Percentiles rank a stretch among this genome's conserved stretches.
These are phyloP conservation scores for Mucor irregularis DNA, from an alignment of 371 early-diverging fungal species.

Conservation along the genomic window DNA sequence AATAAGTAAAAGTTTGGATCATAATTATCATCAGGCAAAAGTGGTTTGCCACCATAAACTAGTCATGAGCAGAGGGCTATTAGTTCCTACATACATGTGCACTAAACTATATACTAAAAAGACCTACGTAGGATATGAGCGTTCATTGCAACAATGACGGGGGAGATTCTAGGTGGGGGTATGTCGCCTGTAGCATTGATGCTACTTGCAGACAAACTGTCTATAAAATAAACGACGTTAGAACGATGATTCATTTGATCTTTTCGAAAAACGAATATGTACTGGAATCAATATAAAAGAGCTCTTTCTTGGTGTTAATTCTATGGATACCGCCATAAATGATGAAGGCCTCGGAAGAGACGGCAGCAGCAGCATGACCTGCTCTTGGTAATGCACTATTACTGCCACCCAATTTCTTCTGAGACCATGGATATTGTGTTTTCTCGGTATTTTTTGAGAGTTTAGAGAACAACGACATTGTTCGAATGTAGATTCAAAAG, in stretches of 20 bases:
- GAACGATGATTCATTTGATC: neutral
- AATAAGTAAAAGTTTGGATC: conserved; percentile 46
- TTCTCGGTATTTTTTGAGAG: conserved; percentile 51
- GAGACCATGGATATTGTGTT: conserved; percentile 53
- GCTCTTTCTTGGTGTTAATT: conserved; percentile 49
- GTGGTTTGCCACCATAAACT: conserved; percentile 54
- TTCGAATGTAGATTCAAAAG: neutral
- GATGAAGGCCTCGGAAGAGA: conserved; percentile 52
- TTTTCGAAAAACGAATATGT: conserved; percentile 12
- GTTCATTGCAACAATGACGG: conserved; percentile 36
- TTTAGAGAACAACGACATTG: conserved; percentile 53
- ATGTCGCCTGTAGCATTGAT: conserved; percentile 40
- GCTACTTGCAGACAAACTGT: conserved; percentile 34
- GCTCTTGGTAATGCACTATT: conserved; percentile 53
- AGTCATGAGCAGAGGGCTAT: conserved; percentile 31
- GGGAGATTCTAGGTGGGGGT: conserved; percentile 34
- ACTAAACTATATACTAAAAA: neutral
- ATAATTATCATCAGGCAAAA: conserved; percentile 36
- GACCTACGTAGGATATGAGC: conserved; percentile 42
- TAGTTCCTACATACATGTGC: conserved; percentile 43
- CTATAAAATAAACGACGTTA: conserved; percentile 10
- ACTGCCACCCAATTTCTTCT: conserved; percentile 41
- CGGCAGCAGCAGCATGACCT: conserved; percentile 58
- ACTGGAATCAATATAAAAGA: conserved; percentile 65
- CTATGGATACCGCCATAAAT: conserved; percentile 62